A percentile compares a stretch with the other conserved stretches of the same genome.
Conservation (phyloP, 352 stramenopile species). For the Aphanomyces astaci region DNA sequence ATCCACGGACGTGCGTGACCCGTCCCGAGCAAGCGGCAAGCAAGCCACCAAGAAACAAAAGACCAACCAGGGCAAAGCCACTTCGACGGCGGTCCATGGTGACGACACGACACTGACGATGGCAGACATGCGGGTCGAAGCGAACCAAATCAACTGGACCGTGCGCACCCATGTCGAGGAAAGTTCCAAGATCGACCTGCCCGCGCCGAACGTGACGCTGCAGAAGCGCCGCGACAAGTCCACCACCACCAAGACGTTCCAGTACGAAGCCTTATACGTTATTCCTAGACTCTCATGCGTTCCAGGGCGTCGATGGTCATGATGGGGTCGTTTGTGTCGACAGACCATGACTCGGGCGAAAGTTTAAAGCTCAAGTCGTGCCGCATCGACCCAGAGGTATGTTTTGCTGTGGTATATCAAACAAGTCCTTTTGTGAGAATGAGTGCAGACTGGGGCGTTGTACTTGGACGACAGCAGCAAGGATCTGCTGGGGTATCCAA, state of each 20-base stretch:
- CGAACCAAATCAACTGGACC: slow-evolving; percentile 19
- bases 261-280: slow-evolving; percentile 6
- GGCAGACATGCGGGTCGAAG: slow-evolving; percentile 14
- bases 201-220: slow-evolving; percentile 36
- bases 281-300: background rate
- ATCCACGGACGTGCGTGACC: slow-evolving; percentile 39
- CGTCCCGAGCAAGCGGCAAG: slow-evolving; percentile 29
- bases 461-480: slow-evolving; percentile 71
- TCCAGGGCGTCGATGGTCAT: slow-evolving; percentile 59
- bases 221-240: background rate
- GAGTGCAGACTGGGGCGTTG: slow-evolving; percentile 42
- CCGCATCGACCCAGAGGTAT: slow-evolving; percentile 39
- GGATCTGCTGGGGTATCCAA: slow-evolving; percentile 1
- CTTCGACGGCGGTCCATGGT: background rate
- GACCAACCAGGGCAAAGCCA: slow-evolving; percentile 5
- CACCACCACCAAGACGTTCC: slow-evolving; percentile 14
- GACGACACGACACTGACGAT: slow-evolving; percentile 23
- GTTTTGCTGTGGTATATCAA: background rate
- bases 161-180: slow-evolving; percentile 17
- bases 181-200: slow-evolving; percentile 40
- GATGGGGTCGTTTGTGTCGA: slow-evolving; percentile 70
- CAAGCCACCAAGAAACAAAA: slow-evolving; percentile 29
- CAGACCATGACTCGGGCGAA: slow-evolving; percentile 70
- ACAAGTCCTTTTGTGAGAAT: background rate
- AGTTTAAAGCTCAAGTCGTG: slow-evolving; percentile 82